Conservation (phyloP, 257 asterid species). For the Solanum okadae region DNA sequence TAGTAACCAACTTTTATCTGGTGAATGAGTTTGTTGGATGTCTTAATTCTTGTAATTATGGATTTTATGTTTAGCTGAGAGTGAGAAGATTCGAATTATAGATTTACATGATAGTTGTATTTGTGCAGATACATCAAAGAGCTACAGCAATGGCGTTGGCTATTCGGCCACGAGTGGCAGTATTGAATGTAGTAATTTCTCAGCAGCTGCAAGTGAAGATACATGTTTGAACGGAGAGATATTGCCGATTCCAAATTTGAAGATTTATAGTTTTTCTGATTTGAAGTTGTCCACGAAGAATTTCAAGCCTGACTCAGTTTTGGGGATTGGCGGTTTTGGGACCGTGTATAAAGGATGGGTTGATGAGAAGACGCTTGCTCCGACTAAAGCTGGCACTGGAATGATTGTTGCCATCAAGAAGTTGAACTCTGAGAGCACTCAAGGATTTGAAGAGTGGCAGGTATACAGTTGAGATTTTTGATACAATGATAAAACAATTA, state of each 20-base stretch:
- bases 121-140: constrained; percentile 39
- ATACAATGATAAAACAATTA: background rate
- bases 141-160: constrained; percentile 20
- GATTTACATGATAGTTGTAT: background rate
- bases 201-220: constrained; percentile 25
- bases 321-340: constrained; percentile 47
- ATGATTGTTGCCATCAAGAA: constrained; percentile 44
- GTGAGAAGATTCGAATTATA: constrained; percentile 1
- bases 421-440: constrained; percentile 30
- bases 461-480: constrained; percentile 5
- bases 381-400: constrained; percentile 29
- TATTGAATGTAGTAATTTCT: constrained; percentile 23
- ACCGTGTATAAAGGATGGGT: constrained; percentile 48
- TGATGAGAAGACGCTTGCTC: constrained; percentile 31
- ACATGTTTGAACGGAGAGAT: constrained; percentile 20
- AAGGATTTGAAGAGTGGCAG: constrained; percentile 53
- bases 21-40: background rate
- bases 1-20: background rate
- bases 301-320: constrained; percentile 32
- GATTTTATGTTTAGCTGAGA: background rate
- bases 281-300: constrained; percentile 30
- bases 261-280: constrained; percentile 24
- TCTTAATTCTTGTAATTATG: background rate
- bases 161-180: constrained; percentile 21
- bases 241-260: constrained; percentile 19